Percentiles rank a stretch among this genome's conserved stretches.
These are phyloP conservation scores for Aspergillus nanangensis DNA, from an alignment of 495 filamentous ascomycete genomes.

Conservation along the genomic window DNA sequence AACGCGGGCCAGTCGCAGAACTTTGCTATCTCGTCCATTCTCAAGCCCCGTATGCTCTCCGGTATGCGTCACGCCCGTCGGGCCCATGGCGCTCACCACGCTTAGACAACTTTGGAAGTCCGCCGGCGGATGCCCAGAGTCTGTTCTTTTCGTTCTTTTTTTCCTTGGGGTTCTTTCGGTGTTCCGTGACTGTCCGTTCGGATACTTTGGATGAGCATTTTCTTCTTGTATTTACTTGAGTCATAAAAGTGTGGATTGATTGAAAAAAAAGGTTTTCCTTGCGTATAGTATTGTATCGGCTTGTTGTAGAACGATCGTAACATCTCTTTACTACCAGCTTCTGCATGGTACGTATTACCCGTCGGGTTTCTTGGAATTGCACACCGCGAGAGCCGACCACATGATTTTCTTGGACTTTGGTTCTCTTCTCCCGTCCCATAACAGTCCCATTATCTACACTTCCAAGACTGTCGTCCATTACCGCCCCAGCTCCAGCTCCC, in stretches of 20 bases:
- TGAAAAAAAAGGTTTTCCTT: too few relatives aligned
- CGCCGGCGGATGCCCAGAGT: neutral
- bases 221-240: too few relatives aligned
- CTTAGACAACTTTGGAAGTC: constrained; percentile 10
- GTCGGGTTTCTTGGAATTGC: too few relatives aligned
- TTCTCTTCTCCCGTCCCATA: too few relatives aligned
- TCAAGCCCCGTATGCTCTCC: constrained; percentile 25
- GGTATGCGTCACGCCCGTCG: constrained; percentile 32
- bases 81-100: constrained; percentile 17
- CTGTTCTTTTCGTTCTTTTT: neutral
- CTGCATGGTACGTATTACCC: too few relatives aligned
- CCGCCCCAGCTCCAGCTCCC: too few relatives aligned
- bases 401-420: too few relatives aligned
- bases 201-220: neutral
- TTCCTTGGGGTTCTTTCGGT: constrained; percentile 3
- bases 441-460: too few relatives aligned
- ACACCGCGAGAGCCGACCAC: too few relatives aligned
- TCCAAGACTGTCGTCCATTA: too few relatives aligned
- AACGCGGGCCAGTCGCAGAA: constrained; percentile 42
- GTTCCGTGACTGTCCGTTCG: neutral
- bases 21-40: constrained; percentile 31
- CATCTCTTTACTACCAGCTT: too few relatives aligned
- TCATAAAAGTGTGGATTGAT: too few relatives aligned
- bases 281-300: neutral
- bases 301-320: neutral